Evolutionary conservation across 768 basidiomycete species (phyloP), one percentile per base, ranked within the genome.

Genomic region (Lentinula guzmanii): DNA sequence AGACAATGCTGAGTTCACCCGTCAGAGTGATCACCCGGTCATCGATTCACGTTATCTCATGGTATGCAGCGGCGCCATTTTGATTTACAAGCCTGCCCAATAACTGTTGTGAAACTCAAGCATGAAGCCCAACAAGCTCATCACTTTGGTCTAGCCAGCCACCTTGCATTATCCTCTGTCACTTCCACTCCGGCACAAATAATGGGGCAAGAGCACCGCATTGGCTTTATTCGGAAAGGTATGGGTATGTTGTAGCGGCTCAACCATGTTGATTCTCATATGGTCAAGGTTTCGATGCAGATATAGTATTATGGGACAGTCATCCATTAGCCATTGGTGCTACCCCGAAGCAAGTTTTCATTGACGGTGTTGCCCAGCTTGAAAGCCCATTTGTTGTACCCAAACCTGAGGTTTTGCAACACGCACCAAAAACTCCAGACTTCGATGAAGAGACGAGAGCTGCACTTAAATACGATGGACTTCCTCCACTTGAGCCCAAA

Each of bases 361-460:
- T 94, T 62, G 93, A 95, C 65, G 93, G 93, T 3, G 87, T 94
- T 61, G 69, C 88, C 0, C 93, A 95, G 66, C 66, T 89, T 2
- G 67, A 75, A 50, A 66, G 72, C 10, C 82, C 86, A 0, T 68
- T 77, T 61, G 66, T 78, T 13, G 70, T 24, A 41, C 60, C 72
- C 56, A 93, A 93, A 69, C 83, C 88, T 0, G 52, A 63, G 1
- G 60, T 70, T 6, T 76, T 83, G 63, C 90, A 93, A 65, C 64
- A 73, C 7, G 72, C 74, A 1, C 86, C 86, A 4, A 70, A 75
- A 35, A 81, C 80, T 0, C 86, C 87, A 4, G 76, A 89, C 65
- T 90, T 84, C 65, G 79, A 81, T 61, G 74, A 80, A 59, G 87
- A 89, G 65, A 79, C 78, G 3, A 69, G 75, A 53, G 79, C 81